Evolutionary conservation across 768 basidiomycete genomes (phyloP), one percentile per base, ranked within the genome.

Genomic region (Boletales sp.): DNA sequence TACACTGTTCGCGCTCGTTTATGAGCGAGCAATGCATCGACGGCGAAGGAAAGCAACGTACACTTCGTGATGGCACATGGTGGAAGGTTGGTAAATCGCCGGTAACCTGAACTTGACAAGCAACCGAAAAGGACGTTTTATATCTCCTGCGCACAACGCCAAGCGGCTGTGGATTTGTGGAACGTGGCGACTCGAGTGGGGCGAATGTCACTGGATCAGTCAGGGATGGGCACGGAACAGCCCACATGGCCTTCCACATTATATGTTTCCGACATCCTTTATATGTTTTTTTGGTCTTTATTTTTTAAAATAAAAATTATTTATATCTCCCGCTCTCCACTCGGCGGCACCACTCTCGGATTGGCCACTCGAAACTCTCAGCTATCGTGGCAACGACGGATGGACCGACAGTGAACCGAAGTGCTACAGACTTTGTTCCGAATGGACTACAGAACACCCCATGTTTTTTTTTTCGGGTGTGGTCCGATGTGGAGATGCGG

Each of bases 21-120:
- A 13, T 50, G 48, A 55, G 48, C 18, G 18, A 24, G 31, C 31
- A 8, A 47, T 4, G 10, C 31, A 21, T n/a, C 11, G n/a, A 35
- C 5, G 21, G 21, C 7, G 0, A 27, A 18, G 13, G n/a, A 35
- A 7, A 27, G 21, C 7, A 0, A 43, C 70, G 51, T 50, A 70
- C 69, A 72, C 48, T 64, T 72, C 69, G 59, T 70, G 71, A 44
- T 63, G 66, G 48, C 69, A 70, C 69, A 70, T 70, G 9, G 46
- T 27, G 29, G 34, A 40, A 18, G 29, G 32, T 18, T n/a, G 30
- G 21, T 13, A 12, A 21, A 43, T 18, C 5, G 32, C 31, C 24
- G 24, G 24, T 11, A 36, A 38, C n/a, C 35, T 27, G 24, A 40
- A 32, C 17, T 27, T 45, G 15, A 30, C 5, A 15, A 30, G 38